phyloP scores from a whole-genome alignment of 306 rosid species.

The Senna siamea region DNA sequence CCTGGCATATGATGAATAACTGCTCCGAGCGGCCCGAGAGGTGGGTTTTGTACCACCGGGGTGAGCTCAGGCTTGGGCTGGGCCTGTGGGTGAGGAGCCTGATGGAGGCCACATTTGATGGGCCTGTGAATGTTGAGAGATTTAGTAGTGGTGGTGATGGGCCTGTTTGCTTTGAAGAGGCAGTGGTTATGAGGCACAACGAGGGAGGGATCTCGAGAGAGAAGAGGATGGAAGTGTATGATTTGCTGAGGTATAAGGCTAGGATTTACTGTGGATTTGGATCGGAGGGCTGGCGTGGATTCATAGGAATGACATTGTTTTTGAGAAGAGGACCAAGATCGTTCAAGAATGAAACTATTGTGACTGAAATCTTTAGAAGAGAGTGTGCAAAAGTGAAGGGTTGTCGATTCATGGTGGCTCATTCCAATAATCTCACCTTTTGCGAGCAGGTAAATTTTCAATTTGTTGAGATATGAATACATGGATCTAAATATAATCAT shows the following conservation, averaged over 20 bases:
- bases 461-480: no score
- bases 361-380: constrained; percentile 45
- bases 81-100: constrained; percentile 48
- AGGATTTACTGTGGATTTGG: constrained; percentile 57
- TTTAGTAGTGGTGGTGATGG: constrained; percentile 35
- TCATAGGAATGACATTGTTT: constrained; percentile 58
- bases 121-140: constrained; percentile 43
- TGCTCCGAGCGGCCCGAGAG: constrained; percentile 42
- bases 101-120: constrained; percentile 65
- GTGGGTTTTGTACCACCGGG: constrained; percentile 74
- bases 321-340: constrained; percentile 65
- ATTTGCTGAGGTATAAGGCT: constrained; percentile 70
- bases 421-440: constrained; percentile 61
- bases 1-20: constrained; percentile 54
- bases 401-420: constrained; percentile 55
- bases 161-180: constrained; percentile 67
- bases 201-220: constrained; percentile 77
- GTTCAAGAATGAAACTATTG: constrained; percentile 53
- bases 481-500: no score
- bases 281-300: constrained; percentile 15
- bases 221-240: constrained; percentile 62
- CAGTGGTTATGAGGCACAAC: constrained; percentile 74
- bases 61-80: constrained; percentile 61
- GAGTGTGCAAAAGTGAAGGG: constrained; percentile 59
- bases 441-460: constrained; percentile 79